Evolutionary conservation across 164 flowering plant genomes (phyloP), one percentile per base, ranked within the genome.

Genomic region (Aristolochia contorta): DNA sequence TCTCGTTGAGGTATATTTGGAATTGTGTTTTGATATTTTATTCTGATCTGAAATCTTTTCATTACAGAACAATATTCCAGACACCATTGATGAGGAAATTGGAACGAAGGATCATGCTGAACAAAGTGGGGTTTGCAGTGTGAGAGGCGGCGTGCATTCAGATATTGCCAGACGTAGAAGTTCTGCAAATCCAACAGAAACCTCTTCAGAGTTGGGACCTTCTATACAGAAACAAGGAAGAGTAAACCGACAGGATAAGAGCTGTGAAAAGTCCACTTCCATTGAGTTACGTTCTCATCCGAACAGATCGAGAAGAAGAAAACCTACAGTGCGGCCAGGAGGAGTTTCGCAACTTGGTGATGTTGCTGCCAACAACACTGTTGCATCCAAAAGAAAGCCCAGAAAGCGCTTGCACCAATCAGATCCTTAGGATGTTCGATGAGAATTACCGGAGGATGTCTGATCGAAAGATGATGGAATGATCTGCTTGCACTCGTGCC

Each of bases 371-470:
- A 53, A 25, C 32, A 53, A 25, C 32, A 51, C 61, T 50, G 27
- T 46, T 47, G 41, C 64, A 12, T 62, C 63, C 22, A 15, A 18
- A n/a, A 78, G 63, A 59, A 82, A 78, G 65, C 72, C 80, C 51
- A 69, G 75, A 60, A 80, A 78, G 43, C 81, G 77, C 37, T 59
- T 54, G 9, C 32, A 60, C 20, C 67, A 65, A 69, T 58, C 71
- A 4, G 56, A 66, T 64, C 52, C 72, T 16, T 32, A 20, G 22
- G 68, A 18, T 49, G 21, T 16, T 6, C 15, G 45, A 21, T 32
- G 51, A 49, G 18, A 21, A 45, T 46, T 51, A 52, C 19, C 49
- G 41, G n/a, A 62, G 25, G 18, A 27, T 16, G 37, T 21, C 23
- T 30, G 53, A 37, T 56, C 20, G 25, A 12, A 63, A 23, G 16